Conservation (phyloP, 495 filamentous ascomycete species). For the Schizothecium vesticola region DNA sequence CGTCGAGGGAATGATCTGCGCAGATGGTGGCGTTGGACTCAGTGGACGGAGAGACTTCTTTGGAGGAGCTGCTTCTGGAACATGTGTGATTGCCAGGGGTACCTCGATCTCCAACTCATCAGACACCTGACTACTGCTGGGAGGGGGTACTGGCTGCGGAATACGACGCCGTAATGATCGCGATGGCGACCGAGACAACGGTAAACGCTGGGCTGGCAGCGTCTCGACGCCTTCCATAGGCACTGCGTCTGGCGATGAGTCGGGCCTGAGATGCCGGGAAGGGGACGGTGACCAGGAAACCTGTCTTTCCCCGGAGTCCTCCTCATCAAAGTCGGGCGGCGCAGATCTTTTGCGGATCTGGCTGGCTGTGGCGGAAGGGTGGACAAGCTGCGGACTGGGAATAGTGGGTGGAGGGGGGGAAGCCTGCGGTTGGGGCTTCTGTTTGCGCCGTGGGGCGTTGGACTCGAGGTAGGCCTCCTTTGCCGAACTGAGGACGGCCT, state of each 20-base stretch:
- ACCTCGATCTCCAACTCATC: background rate
- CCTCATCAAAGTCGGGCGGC: background rate
- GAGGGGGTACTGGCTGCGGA: background rate
- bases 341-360: background rate
- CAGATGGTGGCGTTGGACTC: conserved; percentile 36
- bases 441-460: background rate
- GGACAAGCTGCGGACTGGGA: background rate
- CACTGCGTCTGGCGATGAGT: background rate
- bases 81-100: background rate
- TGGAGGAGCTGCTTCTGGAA: background rate
- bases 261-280: background rate
- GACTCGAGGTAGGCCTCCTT: background rate
- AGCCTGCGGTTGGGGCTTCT: background rate
- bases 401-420: background rate
- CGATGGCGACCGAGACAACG: background rate
- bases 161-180: background rate
- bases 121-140: background rate
- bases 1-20: conserved; percentile 38
- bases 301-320: background rate
- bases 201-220: background rate
- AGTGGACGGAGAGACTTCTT: conserved; percentile 13
- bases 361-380: background rate
- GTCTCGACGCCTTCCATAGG: background rate
- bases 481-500: conserved; percentile 26
- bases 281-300: background rate